Percentiles rank a stretch among this genome's conserved stretches.
These are phyloP conservation scores for Neobulgaria alba DNA, from an alignment of 2,329 filamentous ascomycete species.

Conservation along the genomic window DNA sequence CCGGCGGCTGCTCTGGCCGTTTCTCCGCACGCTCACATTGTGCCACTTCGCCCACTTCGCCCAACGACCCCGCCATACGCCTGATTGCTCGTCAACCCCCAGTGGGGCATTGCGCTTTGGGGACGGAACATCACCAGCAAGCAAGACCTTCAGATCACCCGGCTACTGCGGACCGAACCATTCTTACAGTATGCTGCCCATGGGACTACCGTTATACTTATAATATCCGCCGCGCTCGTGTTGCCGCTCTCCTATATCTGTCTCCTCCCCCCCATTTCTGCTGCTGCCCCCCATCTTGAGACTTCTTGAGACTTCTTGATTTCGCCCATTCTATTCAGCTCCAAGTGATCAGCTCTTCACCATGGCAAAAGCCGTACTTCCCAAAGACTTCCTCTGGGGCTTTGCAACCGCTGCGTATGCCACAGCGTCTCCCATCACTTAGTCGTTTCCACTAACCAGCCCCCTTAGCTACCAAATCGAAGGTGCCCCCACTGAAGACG, in stretches of 20 bases:
- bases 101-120: no score
- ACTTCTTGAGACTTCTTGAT: constrained; percentile 2
- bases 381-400: constrained; percentile 67
- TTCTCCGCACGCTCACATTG: neutral
- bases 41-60: neutral
- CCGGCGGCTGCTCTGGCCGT: constrained; percentile 2
- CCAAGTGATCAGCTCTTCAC: no score
- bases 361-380: constrained; percentile 44
- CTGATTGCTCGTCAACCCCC: no score
- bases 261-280: constrained; percentile 3
- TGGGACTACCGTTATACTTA: neutral
- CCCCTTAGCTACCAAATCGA: constrained; percentile 73
- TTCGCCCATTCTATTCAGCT: no score
- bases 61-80: constrained; percentile 14
- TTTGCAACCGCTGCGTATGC: constrained; percentile 69
- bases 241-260: constrained; percentile 7
- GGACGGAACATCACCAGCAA: no score
- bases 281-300: constrained; percentile 3
- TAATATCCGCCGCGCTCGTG: constrained; percentile 7
- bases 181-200: neutral
- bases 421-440: neutral
- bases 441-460: no score
- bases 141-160: neutral
- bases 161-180: neutral
- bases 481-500: constrained; percentile 65